Conservation (phyloP, 176 grass and related monocot genomes). For the Triticum monococcum region DNA sequence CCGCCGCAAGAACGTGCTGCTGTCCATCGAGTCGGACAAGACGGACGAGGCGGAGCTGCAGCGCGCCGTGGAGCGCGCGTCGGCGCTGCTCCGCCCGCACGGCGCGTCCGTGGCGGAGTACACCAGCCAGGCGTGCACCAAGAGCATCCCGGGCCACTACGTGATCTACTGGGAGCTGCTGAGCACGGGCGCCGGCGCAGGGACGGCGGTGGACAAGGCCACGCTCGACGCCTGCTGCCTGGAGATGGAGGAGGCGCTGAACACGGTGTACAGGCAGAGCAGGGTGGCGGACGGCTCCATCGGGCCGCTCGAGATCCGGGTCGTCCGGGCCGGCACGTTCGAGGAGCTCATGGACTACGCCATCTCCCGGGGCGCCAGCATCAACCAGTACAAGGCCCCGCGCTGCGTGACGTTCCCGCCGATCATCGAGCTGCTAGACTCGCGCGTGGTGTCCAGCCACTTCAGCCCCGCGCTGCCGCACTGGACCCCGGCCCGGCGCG, state of each 20-base stretch:
- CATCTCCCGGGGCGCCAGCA: slow-evolving; percentile 83
- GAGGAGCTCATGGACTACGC: slow-evolving; percentile 97
- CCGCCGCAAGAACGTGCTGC: slow-evolving; percentile 91
- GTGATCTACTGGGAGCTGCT: slow-evolving; percentile 97
- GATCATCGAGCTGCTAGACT: slow-evolving; percentile 90
- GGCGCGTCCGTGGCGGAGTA: slow-evolving; percentile 80
- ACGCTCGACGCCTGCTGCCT: slow-evolving; percentile 70
- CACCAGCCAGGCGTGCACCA: slow-evolving; percentile 87
- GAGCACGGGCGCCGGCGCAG: neutral
- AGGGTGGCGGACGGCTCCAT: slow-evolving; percentile 85
- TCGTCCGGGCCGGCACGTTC: slow-evolving; percentile 73
- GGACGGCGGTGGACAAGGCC: neutral
- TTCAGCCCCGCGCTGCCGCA: slow-evolving; percentile 80
- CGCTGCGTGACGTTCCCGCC: slow-evolving; percentile 88
- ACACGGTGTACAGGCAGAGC: slow-evolving; percentile 90
- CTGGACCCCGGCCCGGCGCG: slow-evolving; percentile 51
- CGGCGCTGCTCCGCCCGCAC: slow-evolving; percentile 69
- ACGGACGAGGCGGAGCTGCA: slow-evolving; percentile 97
- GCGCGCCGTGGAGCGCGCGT: slow-evolving; percentile 72
- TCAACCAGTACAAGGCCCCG: slow-evolving; percentile 95
- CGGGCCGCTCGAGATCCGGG: slow-evolving; percentile 88
- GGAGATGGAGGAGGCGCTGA: slow-evolving; percentile 84
- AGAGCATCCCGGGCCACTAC: slow-evolving; percentile 83
- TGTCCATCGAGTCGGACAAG: slow-evolving; percentile 96
- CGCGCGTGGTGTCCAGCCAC: slow-evolving; percentile 77